These are phyloP conservation scores for Pichia nakasei DNA, from an alignment of 805 yeast genomes.

Conservation along the genomic window DNA sequence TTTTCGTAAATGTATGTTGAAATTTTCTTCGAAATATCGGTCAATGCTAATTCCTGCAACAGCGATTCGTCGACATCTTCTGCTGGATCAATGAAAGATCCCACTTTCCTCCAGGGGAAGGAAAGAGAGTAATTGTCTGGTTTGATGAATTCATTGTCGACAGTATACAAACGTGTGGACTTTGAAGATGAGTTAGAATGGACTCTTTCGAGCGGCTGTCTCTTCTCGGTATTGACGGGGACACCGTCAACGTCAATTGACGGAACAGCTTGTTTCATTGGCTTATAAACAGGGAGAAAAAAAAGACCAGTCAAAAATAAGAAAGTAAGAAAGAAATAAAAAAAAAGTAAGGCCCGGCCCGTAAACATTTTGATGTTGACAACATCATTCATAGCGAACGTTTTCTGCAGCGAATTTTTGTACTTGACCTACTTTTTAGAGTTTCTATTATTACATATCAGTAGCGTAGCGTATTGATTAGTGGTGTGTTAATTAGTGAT, in stretches of 20 bases:
- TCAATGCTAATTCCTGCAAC: slow-evolving; percentile 12
- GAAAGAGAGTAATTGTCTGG: slow-evolving; percentile 10
- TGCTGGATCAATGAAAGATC: slow-evolving; percentile 23
- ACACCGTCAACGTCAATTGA: background rate
- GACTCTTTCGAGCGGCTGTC: background rate
- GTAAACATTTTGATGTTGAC: no score
- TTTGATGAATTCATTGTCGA: slow-evolving; percentile 5
- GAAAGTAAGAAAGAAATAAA: no score
- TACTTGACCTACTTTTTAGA: no score
- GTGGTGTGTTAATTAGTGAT: no score
- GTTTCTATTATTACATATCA: no score
- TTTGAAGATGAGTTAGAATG: background rate
- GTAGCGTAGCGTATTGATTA: no score
- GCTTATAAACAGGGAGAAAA: background rate
- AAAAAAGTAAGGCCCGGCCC: no score
- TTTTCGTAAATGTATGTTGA: slow-evolving; percentile 59
- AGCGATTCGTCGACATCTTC: slow-evolving; percentile 16
- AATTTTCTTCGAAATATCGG: slow-evolving; percentile 26
- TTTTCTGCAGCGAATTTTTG: no score
- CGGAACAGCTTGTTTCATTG: background rate
- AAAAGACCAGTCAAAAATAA: no score
- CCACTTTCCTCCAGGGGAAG: slow-evolving; percentile 30
- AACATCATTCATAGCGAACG: no score
- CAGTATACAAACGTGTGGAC: slow-evolving; percentile 1
- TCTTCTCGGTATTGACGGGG: background rate